phyloP scores from a whole-genome alignment of 768 basidiomycete species.

The Trametopsis cervina region DNA sequence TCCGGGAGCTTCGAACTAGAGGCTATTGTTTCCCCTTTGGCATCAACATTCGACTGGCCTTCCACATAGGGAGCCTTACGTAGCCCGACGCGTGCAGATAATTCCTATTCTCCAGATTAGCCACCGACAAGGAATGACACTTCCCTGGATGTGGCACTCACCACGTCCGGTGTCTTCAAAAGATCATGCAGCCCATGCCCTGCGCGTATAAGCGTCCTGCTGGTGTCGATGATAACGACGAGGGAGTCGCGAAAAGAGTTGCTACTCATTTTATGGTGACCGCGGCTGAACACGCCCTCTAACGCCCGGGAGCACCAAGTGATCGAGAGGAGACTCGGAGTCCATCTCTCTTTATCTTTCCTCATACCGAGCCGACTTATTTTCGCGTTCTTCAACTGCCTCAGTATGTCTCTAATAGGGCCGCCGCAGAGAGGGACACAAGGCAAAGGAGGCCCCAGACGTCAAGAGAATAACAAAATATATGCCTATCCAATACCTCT shows the following conservation, averaged over 20 bases:
- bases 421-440: conserved; percentile 19
- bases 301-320: neutral
- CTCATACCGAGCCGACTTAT: too few species aligned
- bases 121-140: conserved; percentile 2
- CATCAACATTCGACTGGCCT: neutral
- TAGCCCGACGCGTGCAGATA: conserved; percentile 75
- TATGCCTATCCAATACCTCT: conserved; percentile 70
- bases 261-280: conserved; percentile 12
- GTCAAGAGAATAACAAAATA: conserved; percentile 58
- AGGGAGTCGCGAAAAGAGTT: conserved; percentile 62
- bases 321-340: too few species aligned
- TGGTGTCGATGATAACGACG: conserved; percentile 76
- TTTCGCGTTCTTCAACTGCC: neutral
- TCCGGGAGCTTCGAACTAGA: conserved; percentile 38
- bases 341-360: too few species aligned
- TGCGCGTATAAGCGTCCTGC: conserved; percentile 62
- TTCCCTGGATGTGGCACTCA: conserved; percentile 32
- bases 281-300: neutral
- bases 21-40: conserved; percentile 13
- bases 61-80: conserved; percentile 26
- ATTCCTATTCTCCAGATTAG: conserved; percentile 46
- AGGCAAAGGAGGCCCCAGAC: conserved; percentile 46
- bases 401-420: conserved; percentile 41
- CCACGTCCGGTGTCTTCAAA: conserved; percentile 66
- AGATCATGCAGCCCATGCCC: conserved; percentile 79